These are phyloP conservation scores for Kitagawia praeruptora DNA, from an alignment of 129 eudicot species.

Conservation along the genomic window DNA sequence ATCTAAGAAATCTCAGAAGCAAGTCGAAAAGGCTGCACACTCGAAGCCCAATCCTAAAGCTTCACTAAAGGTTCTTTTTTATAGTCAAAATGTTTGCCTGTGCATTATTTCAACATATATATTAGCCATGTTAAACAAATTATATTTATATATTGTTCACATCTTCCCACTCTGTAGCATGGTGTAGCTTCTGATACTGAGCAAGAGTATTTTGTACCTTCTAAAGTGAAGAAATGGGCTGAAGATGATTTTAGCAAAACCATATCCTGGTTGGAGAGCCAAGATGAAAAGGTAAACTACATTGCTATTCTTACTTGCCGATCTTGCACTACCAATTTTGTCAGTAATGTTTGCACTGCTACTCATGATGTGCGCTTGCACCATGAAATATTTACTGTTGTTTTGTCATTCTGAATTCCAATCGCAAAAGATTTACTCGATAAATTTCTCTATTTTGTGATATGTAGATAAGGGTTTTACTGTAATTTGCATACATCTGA, in stretches of 20 bases:
- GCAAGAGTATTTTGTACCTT: conserved; percentile 44
- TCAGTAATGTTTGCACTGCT: neutral
- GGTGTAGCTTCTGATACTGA: conserved; percentile 14
- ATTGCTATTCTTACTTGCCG: conserved; percentile 1
- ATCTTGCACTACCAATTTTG: neutral
- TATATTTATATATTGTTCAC: neutral
- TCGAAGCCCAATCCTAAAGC: conserved; percentile 34
- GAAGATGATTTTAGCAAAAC: conserved; percentile 62
- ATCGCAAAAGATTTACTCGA: neutral
- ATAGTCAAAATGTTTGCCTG: neutral
- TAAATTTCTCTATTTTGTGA: neutral
- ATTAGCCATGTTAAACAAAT: neutral
- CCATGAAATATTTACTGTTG: neutral
- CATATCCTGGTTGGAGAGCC: conserved; percentile 78
- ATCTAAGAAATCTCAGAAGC: conserved; percentile 40
- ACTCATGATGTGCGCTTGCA: neutral
- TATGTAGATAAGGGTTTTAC: neutral
- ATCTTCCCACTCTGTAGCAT: conserved; percentile 19
- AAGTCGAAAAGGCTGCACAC: conserved; percentile 29
- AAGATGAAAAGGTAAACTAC: conserved; percentile 69
- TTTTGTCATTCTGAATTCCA: neutral
- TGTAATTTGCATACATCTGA: neutral
- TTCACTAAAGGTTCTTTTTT: conserved; percentile 43
- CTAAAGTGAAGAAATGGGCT: conserved; percentile 87
- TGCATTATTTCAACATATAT: neutral